These are phyloP conservation scores for Aureobasidium sp. DNA, from an alignment of 2,329 filamentous ascomycete genomes.

Conservation along the genomic window DNA sequence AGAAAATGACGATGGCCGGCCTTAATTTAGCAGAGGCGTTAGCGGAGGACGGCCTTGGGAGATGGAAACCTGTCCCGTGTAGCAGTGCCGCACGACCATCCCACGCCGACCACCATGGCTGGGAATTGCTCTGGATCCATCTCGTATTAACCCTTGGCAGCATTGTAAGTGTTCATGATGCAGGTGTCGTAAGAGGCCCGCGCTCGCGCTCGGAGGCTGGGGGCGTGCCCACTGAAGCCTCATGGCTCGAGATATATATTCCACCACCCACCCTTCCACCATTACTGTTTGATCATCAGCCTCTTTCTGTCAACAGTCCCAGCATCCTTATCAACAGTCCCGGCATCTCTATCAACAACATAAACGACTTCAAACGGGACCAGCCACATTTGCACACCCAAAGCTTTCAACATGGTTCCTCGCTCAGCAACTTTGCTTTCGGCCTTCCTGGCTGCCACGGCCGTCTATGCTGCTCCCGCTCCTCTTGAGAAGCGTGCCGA, in stretches of 20 bases:
- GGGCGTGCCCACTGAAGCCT: background rate
- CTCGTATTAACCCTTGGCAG: background rate
- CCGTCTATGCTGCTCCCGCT: background rate
- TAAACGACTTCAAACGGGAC: background rate
- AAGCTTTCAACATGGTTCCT: background rate
- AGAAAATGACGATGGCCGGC: constrained; percentile 3
- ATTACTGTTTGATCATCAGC: background rate
- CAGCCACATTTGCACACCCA: background rate
- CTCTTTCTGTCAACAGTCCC: background rate
- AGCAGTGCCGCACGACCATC: background rate
- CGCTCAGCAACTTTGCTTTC: background rate
- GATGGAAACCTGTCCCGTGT: background rate
- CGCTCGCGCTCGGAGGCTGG: background rate
- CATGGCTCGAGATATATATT: background rate
- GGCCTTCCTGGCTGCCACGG: background rate
- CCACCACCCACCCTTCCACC: background rate
- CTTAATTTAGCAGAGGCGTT: constrained; percentile 3
- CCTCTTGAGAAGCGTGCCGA: constrained; percentile 40
- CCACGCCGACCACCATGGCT: background rate
- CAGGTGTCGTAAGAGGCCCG: background rate
- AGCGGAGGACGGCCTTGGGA: constrained; percentile 1
- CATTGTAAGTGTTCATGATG: background rate
- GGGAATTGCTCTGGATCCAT: constrained; percentile 1
- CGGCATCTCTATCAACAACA: background rate
- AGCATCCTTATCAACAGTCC: background rate